phyloP scores from a whole-genome alignment of 1,284 basidiomycete genomes.

The Rhizopogon hawkerae region DNA sequence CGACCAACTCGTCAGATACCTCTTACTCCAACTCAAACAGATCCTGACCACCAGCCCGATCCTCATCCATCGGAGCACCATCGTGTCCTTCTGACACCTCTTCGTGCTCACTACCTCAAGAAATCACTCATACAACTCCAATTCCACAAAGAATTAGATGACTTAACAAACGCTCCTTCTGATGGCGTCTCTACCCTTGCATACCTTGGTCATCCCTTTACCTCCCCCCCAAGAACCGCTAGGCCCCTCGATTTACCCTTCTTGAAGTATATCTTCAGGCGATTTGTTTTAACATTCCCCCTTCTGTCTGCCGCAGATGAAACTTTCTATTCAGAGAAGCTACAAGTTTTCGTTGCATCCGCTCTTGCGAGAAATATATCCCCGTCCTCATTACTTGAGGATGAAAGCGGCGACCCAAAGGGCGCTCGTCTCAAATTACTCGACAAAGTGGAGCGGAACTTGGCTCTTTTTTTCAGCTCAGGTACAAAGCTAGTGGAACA shows the following conservation, averaged over 20 bases:
- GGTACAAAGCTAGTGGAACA: constrained; percentile 74
- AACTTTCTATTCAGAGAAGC: constrained; percentile 85
- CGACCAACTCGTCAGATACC: constrained; percentile 13
- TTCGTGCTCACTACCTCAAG: constrained; percentile 93
- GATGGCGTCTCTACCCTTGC: constrained; percentile 69
- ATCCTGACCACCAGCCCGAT: background rate
- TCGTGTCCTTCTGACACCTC: constrained; percentile 50
- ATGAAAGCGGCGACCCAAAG: constrained; percentile 38
- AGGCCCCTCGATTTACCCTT: constrained; percentile 72
- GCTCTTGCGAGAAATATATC: constrained; percentile 73
- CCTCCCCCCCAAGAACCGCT: constrained; percentile 57
- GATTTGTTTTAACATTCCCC: constrained; percentile 88
- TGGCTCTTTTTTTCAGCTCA: constrained; percentile 72
- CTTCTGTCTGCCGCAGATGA: constrained; percentile 82
- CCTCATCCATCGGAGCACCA: background rate
- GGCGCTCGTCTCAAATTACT: constrained; percentile 53
- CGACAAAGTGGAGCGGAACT: constrained; percentile 74
- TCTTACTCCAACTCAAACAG: background rate
- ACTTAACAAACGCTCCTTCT: constrained; percentile 49
- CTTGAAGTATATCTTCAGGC: constrained; percentile 79
- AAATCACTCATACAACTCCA: constrained; percentile 88
- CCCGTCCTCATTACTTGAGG: constrained; percentile 55
- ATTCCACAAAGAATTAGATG: constrained; percentile 67
- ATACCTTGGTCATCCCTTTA: constrained; percentile 81
- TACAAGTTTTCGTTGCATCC: constrained; percentile 85